Evolutionary conservation across 495 filamentous ascomycete genomes (phyloP), one percentile per base, ranked within the genome.

Genomic region (Xylaria castorea): DNA sequence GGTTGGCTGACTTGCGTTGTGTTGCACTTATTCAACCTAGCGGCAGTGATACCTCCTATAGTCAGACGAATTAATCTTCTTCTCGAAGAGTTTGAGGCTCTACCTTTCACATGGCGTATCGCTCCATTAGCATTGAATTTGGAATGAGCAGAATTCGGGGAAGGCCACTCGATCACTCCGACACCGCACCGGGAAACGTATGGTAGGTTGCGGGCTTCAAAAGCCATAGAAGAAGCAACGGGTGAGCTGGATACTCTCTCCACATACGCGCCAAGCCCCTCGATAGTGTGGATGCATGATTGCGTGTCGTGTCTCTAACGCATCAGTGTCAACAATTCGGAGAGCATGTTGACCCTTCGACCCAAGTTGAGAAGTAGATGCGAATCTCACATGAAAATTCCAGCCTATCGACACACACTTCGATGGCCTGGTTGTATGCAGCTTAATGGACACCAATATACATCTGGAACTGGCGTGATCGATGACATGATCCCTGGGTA

Each of bases 271-370:
- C 70, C 70, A 72, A 72, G 70, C 27, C 70, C 62, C 6, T 58
- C 14, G 51, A 65, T 67, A 66, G 62, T 71, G 58, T 71, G 51
- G 63, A 66, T 72, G 70, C 70, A 72, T 67, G 63, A 66, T 64
- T 67, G 70, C 70, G 70, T 72, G 62, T 72, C 70, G 62, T 66
- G 40, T 9, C 34, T 46, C 65, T 64, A 60, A 61, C 70, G 40
- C 53, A 50, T 18, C 46, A 14, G 42, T 55, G 50, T 67, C 63
- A 42, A 66, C 51, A 67, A 36, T n/a, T 25, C 50, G 66, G 67
- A 70, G 44, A 51, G 27, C n/a, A 60, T 58, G 46, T 65, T 44
- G 34, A 36, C 46, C 38, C 22, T 67, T 72, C 62, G 27, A 61
- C 34, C 50, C 63, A 67, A 51, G 46, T 66, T 38, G 70, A 67